phyloP scores from a whole-genome alignment of 2,329 filamentous ascomycete genomes.

The Lithohypha guttulata region DNA sequence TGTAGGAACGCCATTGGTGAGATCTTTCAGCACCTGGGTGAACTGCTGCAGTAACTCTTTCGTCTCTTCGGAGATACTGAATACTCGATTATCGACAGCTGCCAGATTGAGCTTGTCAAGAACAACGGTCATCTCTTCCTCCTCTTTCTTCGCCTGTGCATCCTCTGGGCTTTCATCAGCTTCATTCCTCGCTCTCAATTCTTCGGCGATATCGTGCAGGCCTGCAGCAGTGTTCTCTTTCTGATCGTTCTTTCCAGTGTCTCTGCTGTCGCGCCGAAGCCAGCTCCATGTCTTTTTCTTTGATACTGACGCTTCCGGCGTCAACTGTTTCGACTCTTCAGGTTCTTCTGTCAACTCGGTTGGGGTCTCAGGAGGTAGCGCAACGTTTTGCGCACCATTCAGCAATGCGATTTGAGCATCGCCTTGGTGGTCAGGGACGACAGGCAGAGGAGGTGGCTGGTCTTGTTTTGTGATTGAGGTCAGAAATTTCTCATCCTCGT shows the following conservation, averaged over 20 bases:
- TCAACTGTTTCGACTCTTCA: slow-evolving; percentile 4
- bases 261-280: slow-evolving; percentile 29
- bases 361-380: slow-evolving; percentile 39
- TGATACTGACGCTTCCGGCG: slow-evolving; percentile 8
- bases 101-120: slow-evolving; percentile 77
- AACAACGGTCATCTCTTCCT: slow-evolving; percentile 63
- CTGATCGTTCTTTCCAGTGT: slow-evolving; percentile 28
- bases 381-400: slow-evolving; percentile 38
- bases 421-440: slow-evolving; percentile 18
- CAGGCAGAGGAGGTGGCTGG: slow-evolving; percentile 28
- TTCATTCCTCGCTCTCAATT: slow-evolving; percentile 18
- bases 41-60: slow-evolving; percentile 73
- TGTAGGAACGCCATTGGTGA: slow-evolving; percentile 84
- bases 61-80: slow-evolving; percentile 74
- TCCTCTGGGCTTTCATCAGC: slow-evolving; percentile 25
- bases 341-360: slow-evolving; percentile 27
- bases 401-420: slow-evolving; percentile 38
- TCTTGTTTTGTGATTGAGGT: slow-evolving; percentile 38
- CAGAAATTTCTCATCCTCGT: slow-evolving; percentile 52
- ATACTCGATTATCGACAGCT: slow-evolving; percentile 73
- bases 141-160: slow-evolving; percentile 45
- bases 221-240: slow-evolving; percentile 21
- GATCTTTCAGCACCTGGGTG: slow-evolving; percentile 81
- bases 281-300: slow-evolving; percentile 28
- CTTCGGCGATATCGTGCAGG: slow-evolving; percentile 23